These are phyloP conservation scores for Tuber aestivum DNA, from an alignment of 495 filamentous ascomycete species.

Conservation along the genomic window DNA sequence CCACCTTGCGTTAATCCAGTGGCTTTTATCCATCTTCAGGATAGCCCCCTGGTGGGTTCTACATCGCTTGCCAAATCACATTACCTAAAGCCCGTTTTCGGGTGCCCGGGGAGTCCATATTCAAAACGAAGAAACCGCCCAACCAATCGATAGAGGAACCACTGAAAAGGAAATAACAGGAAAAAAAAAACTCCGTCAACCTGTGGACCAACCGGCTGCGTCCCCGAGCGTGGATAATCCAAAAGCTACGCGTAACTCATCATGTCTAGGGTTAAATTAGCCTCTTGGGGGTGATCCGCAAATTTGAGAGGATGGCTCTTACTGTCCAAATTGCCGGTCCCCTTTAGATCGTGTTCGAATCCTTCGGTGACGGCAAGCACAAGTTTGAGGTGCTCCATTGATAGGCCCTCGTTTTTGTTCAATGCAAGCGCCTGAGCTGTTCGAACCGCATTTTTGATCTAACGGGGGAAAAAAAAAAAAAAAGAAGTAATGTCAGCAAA, in stretches of 20 bases:
- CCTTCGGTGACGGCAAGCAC: constrained; percentile 62
- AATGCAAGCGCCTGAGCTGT: constrained; percentile 67
- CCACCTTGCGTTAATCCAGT: not conserved
- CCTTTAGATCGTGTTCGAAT: constrained; percentile 61
- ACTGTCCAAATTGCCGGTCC: constrained; percentile 45
- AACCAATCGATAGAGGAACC: not conserved
- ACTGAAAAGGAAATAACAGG: not conserved
- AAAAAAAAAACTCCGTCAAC: not conserved
- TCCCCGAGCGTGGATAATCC: not conserved
- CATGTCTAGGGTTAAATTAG: constrained; percentile 13
- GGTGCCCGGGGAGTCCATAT: not conserved
- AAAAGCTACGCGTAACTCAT: constrained; percentile 25
- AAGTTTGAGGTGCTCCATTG: constrained; percentile 61
- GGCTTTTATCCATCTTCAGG: not conserved
- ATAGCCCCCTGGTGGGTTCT: not conserved
- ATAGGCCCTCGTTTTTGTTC: constrained; percentile 53
- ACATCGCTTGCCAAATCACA: constrained; percentile 1
- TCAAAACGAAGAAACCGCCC: not conserved
- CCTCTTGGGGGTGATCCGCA: not conserved
- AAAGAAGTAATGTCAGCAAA: constrained; percentile 14
- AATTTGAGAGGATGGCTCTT: constrained; percentile 29
- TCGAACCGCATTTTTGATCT: constrained; percentile 71
- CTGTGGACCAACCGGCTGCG: not conserved
- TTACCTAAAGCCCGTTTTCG: not conserved
- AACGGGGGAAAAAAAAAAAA: constrained; percentile 8